A percentile compares a stretch with the other conserved stretches of the same genome.
Evolutionary conservation across 1,284 basidiomycete species (phyloP).

Genomic region (Melampsora americana): DNA sequence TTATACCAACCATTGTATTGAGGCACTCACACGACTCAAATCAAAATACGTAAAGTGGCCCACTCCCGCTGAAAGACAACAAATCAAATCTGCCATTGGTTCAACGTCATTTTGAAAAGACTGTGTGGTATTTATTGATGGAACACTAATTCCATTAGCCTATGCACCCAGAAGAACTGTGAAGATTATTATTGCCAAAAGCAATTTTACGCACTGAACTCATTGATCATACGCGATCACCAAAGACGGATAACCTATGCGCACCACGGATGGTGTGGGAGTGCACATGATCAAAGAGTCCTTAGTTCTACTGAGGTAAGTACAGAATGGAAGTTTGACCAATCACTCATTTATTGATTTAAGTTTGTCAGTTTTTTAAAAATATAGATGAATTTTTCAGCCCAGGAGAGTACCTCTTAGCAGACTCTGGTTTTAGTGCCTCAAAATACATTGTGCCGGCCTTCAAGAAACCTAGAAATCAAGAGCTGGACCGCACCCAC

Average conservation of each 20-base stretch:
- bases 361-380: too few relatives aligned
- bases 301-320: not conserved
- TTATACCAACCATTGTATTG: not conserved
- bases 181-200: too few relatives aligned
- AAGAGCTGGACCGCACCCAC: too few relatives aligned
- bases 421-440: too few relatives aligned
- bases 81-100: not conserved
- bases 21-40: not conserved
- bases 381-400: too few relatives aligned
- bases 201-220: too few relatives aligned
- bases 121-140: constrained; percentile 18
- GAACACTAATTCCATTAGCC: constrained; percentile 11
- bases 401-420: too few relatives aligned
- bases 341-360: too few relatives aligned
- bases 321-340: not conserved
- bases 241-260: not conserved
- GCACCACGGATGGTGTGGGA: constrained; percentile 18
- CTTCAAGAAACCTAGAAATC: too few relatives aligned
- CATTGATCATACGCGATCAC: too few relatives aligned
- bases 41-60: not conserved
- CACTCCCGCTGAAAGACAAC: not conserved
- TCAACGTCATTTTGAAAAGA: not conserved
- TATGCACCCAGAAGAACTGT: too few relatives aligned
- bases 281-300: constrained; percentile 12
- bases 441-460: too few relatives aligned